A percentile compares a stretch with the other conserved stretches of the same genome.
These are phyloP conservation scores for Alternaria arborescens DNA, from an alignment of 2,329 filamentous ascomycete species.

Conservation along the genomic window DNA sequence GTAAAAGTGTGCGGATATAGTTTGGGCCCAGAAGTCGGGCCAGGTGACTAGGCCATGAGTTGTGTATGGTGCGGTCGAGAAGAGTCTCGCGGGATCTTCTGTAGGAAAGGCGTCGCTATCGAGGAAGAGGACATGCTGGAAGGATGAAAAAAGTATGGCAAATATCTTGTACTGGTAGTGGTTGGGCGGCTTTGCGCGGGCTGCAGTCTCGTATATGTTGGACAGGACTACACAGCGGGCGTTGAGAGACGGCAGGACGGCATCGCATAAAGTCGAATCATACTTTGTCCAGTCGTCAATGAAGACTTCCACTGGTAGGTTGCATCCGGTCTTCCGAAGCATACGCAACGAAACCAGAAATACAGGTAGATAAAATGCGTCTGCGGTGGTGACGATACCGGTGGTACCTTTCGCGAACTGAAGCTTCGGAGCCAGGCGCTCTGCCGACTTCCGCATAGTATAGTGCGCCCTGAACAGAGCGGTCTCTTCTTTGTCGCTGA, in stretches of 20 bases:
- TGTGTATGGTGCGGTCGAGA: conserved; percentile 61
- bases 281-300: conserved; percentile 49
- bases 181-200: conserved; percentile 25
- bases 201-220: conserved; percentile 30
- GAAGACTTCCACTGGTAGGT: conserved; percentile 59
- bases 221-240: conserved; percentile 51
- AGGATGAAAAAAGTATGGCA: conserved; percentile 66
- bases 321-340: conserved; percentile 61
- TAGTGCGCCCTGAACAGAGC: conserved; percentile 31
- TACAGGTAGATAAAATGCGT: conserved; percentile 59
- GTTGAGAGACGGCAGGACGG: conserved; percentile 49
- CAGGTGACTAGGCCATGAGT: conserved; percentile 64
- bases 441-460: conserved; percentile 29
- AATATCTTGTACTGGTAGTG: conserved; percentile 66
- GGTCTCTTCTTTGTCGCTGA: conserved; percentile 29
- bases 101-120: conserved; percentile 66
- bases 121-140: conserved; percentile 66
- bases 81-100: conserved; percentile 56
- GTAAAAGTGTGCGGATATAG: conserved; percentile 56
- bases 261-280: conserved; percentile 51
- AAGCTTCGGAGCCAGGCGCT: conserved; percentile 39
- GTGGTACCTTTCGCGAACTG: conserved; percentile 52
- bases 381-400: conserved; percentile 63
- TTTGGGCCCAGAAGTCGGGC: conserved; percentile 64
- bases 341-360: conserved; percentile 62